Evolutionary conservation across 2,329 filamentous ascomycete species (phyloP).

Genomic region (Emmonsiellopsis sp.): DNA sequence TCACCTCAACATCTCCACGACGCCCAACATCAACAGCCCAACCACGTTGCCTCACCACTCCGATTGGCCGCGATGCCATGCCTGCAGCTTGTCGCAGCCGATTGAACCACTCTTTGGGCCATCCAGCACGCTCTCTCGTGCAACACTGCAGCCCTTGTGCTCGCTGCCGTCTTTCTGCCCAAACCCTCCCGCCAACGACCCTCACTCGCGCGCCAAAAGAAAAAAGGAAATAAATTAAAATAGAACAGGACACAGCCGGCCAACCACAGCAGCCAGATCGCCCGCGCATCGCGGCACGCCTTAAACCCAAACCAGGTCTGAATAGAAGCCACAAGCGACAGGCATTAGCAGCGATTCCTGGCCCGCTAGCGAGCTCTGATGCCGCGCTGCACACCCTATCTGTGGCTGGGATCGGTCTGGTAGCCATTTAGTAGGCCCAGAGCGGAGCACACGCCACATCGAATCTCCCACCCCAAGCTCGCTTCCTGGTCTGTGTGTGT

Average conservation of each 20-base stretch:
- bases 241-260: neutral
- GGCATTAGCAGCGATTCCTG: neutral
- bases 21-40: neutral
- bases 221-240: neutral
- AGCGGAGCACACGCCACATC: conserved; percentile 1
- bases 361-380: neutral
- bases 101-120: conserved; percentile 2
- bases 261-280: neutral
- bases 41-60: neutral
- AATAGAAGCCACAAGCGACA: conserved; percentile 3
- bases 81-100: neutral
- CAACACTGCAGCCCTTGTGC: neutral
- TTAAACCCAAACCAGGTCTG: conserved; percentile 2
- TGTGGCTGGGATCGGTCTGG: neutral
- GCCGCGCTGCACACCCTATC: neutral
- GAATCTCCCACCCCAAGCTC: neutral
- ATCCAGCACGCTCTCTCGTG: neutral
- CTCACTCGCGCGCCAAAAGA: neutral
- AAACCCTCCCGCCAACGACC: neutral
- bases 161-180: neutral
- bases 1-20: neutral
- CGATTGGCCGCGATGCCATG: neutral
- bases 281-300: neutral
- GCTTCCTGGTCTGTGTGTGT: neutral
- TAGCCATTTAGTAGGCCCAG: neutral